Percentiles rank a stretch among this genome's conserved stretches.
phyloP scores from a whole-genome alignment of 2,329 filamentous ascomycete genomes.

The Pseudocercospora vitis region DNA sequence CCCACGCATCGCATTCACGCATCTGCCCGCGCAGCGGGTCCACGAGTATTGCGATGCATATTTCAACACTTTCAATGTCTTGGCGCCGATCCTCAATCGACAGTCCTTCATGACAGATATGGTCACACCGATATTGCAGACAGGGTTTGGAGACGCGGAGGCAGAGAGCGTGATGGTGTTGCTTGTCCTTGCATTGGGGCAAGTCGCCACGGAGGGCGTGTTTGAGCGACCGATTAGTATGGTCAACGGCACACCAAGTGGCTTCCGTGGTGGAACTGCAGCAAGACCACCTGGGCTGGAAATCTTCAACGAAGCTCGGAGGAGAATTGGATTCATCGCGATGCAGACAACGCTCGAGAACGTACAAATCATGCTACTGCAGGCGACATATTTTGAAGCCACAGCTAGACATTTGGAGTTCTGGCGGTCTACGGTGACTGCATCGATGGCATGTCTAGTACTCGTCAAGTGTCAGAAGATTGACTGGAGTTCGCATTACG shows the following conservation, averaged over 20 bases:
- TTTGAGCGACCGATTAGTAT: conserved; percentile 49
- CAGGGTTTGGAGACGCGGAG: conserved; percentile 53
- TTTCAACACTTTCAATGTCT: conserved; percentile 60
- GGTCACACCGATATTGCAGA: conserved; percentile 48
- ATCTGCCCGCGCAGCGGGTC: conserved; percentile 52
- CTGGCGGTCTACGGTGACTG: conserved; percentile 58
- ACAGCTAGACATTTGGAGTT: conserved; percentile 52
- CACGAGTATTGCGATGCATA: conserved; percentile 55
- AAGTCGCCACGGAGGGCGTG: conserved; percentile 56
- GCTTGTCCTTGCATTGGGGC: conserved; percentile 60
- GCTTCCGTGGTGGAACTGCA: conserved; percentile 53
- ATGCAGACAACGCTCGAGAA: conserved; percentile 59
- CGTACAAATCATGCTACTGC: conserved; percentile 58
- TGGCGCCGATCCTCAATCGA: conserved; percentile 61
- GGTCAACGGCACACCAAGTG: conserved; percentile 51
- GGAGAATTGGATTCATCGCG: conserved; percentile 58
- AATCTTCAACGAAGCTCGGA: conserved; percentile 63
- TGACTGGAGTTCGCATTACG: conserved; percentile 50
- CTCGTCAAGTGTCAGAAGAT: conserved; percentile 52
- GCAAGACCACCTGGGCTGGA: conserved; percentile 57
- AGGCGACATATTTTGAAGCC: conserved; percentile 43
- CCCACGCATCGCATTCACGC: conserved; percentile 35
- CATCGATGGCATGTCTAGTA: conserved; percentile 59
- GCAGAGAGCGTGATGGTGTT: conserved; percentile 55
- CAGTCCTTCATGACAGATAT: conserved; percentile 54